These are phyloP conservation scores for Thymus mandschuricus DNA, from an alignment of 257 asterid species.

Conservation along the genomic window DNA sequence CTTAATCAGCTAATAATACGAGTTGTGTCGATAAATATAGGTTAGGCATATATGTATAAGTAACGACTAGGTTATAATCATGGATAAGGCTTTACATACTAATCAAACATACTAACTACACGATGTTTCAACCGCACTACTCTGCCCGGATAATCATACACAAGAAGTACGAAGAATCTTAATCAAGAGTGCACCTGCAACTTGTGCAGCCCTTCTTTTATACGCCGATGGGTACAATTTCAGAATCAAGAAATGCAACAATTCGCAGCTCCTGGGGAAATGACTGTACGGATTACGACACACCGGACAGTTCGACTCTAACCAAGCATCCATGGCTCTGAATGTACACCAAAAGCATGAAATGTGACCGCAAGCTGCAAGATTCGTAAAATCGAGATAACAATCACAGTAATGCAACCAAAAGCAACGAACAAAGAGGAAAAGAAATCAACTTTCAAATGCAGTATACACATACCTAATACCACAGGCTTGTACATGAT, in stretches of 20 bases:
- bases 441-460: neutral
- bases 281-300: constrained; percentile 59
- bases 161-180: neutral
- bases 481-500: constrained; percentile 73
- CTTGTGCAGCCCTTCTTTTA: constrained; percentile 53
- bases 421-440: constrained; percentile 44
- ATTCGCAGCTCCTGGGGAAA: constrained; percentile 60
- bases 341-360: constrained; percentile 75
- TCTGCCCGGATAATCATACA: neutral
- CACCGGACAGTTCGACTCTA: constrained; percentile 58
- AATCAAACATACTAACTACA: neutral
- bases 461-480: constrained; percentile 45
- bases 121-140: neutral
- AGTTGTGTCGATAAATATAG: no score
- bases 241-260: constrained; percentile 57
- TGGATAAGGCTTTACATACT: neutral
- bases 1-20: no score
- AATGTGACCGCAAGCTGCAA: constrained; percentile 72
- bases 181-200: constrained; percentile 49
- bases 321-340: constrained; percentile 45
- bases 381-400: constrained; percentile 41
- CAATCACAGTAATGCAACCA: constrained; percentile 40
- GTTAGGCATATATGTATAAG: neutral
- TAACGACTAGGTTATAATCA: constrained; percentile 3
- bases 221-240: constrained; percentile 57